These are phyloP conservation scores for Fusarium foetens DNA, from an alignment of 2,329 filamentous ascomycete genomes.

Conservation along the genomic window DNA sequence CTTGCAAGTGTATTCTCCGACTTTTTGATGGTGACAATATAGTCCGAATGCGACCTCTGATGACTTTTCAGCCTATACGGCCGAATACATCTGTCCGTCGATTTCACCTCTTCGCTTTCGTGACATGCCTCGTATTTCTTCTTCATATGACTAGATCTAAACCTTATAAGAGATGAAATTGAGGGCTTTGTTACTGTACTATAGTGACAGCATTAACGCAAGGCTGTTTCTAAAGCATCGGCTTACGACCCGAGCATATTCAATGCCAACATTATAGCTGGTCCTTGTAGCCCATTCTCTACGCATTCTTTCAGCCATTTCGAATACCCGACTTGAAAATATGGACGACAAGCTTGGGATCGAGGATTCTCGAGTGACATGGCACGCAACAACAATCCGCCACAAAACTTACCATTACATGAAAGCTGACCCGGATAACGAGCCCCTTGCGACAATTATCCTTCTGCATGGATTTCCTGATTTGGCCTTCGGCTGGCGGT, in stretches of 20 bases:
- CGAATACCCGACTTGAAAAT: neutral
- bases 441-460: constrained; percentile 55
- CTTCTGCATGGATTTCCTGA: constrained; percentile 80
- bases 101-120: neutral
- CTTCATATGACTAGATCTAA: neutral
- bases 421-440: constrained; percentile 55
- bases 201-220: neutral
- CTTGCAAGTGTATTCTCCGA: neutral
- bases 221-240: neutral
- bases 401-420: constrained; percentile 68
- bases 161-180: neutral
- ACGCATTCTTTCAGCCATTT: neutral
- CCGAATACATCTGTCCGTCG: neutral
- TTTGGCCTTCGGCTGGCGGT: constrained; percentile 80
- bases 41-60: neutral
- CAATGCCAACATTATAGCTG: neutral
- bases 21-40: neutral
- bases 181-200: neutral
- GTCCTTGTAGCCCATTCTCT: neutral
- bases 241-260: neutral
- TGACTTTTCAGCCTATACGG: neutral
- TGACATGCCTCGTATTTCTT: neutral
- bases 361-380: constrained; percentile 2
- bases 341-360: neutral
- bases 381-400: constrained; percentile 1